Evolutionary conservation across 2,329 filamentous ascomycete species (phyloP), one percentile per base, ranked within the genome.

Genomic region (Pseudocercospora ulei): DNA sequence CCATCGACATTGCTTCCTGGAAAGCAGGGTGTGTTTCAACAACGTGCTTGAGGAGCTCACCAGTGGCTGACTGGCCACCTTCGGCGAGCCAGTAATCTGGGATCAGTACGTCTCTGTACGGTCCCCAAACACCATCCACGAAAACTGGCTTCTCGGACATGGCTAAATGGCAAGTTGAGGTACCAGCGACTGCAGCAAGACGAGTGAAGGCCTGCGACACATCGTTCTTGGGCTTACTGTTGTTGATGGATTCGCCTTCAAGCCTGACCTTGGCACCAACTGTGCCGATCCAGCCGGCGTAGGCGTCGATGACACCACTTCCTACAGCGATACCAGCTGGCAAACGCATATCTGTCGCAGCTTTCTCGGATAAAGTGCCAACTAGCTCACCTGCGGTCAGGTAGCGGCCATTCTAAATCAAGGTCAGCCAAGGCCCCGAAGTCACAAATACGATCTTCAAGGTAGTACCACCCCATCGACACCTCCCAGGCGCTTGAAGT

Each of bases 271-370:
- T 95, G 44, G 90, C 88, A 42, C 90, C 90, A n/a, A 98, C 90
- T 1, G 90, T 96, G 45, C 90, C 90, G 52, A 98, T 90, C 90
- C 90, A 98, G 48, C 90, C 90, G 43, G 90, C 90, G 56, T 98
- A 98, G 11, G 90, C 90, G 61, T 98, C 90, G 57, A 98, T 98
- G 48, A 98, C 90, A 62, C 87, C 87, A 56, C 85, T 93, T 38
- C 90, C 90, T 39, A 98, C 82, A 11, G 90, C 85, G 52, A 95
- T 90, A 24, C 87, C 88, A 12, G 80, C 71, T 3, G 80, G 80
- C 2, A 98, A 72, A 5, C 90, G 88, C 44, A 98, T 76, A 49
- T 95, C 82, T 31, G 70, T 65, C 9, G 82, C 84, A 4, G 90
- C 87, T 56, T 82, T 82, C 48, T 88, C 80, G 55, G 81, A 90